Conservation (phyloP, 1,284 basidiomycete species). For the Irpex rosettiformis region DNA sequence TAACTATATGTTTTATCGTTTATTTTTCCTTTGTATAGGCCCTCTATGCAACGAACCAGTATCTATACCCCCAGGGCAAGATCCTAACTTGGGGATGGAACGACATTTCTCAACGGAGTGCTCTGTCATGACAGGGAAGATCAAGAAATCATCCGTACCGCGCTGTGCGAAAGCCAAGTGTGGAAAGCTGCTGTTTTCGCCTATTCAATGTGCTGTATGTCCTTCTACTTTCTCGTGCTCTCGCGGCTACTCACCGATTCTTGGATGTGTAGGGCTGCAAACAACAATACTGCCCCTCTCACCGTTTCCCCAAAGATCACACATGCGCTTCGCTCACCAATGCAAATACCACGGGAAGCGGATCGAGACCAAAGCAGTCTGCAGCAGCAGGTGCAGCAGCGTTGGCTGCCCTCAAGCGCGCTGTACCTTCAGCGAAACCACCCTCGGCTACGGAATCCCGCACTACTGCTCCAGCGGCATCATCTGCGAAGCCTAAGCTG, state of each 20-base stretch:
- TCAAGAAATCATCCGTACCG: slow-evolving; percentile 49
- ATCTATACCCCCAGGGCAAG: slow-evolving; percentile 66
- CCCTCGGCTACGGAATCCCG: slow-evolving; percentile 1
- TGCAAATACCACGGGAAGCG: slow-evolving; percentile 12
- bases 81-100: slow-evolving; percentile 77
- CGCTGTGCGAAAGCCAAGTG: slow-evolving; percentile 61
- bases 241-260: background rate
- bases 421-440: slow-evolving; percentile 20
- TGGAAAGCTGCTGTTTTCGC: slow-evolving; percentile 67
- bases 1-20: background rate
- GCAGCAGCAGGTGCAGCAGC: slow-evolving; percentile 39
- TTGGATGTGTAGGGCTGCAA: slow-evolving; percentile 50
- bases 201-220: slow-evolving; percentile 68
- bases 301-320: slow-evolving; percentile 72
- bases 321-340: slow-evolving; percentile 37
- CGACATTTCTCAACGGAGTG: slow-evolving; percentile 64
- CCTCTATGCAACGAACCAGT: slow-evolving; percentile 72
- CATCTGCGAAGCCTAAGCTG: slow-evolving; percentile 4
- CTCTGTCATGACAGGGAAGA: slow-evolving; percentile 59
- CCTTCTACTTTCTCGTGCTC: slow-evolving; percentile 15
- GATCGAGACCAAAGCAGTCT: slow-evolving; percentile 8
- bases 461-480: background rate
- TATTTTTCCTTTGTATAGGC: slow-evolving; percentile 34
- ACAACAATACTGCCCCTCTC: slow-evolving; percentile 66
- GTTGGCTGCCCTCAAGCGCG: slow-evolving; percentile 42